These are phyloP conservation scores for Sphagnum tenellum DNA, from an alignment of 225 moss, liverwort and hornwort genomes.

Conservation along the genomic window DNA sequence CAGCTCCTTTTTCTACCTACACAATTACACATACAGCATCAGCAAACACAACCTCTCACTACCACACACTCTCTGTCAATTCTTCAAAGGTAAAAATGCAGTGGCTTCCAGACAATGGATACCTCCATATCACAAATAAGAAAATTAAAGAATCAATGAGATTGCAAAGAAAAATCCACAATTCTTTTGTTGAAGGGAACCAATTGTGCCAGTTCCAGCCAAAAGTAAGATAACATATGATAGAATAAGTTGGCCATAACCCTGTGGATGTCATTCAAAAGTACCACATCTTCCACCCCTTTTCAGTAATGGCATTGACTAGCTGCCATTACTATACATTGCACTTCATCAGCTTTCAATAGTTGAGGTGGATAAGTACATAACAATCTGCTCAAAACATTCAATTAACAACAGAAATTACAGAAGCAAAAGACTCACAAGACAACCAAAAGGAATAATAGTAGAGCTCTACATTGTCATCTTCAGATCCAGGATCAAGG, in stretches of 20 bases:
- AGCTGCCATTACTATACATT: background rate
- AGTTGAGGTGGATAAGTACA: background rate
- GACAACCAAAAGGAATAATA: too few relatives aligned
- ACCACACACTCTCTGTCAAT: too few relatives aligned
- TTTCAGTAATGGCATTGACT: background rate
- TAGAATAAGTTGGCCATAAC: too few relatives aligned
- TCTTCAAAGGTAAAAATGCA: background rate
- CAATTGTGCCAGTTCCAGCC: too few relatives aligned
- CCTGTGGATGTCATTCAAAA: too few relatives aligned
- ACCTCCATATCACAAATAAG: too few relatives aligned
- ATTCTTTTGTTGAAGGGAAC: too few relatives aligned
- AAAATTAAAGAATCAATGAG: too few relatives aligned
- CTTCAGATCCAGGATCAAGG: slow-evolving; percentile 88
- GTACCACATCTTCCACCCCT: background rate
- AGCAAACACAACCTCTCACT: background rate
- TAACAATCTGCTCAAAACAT: background rate
- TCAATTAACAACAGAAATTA: background rate
- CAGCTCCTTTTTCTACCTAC: slow-evolving; percentile 71
- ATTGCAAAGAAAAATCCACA: too few relatives aligned
- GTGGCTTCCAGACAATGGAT: too few relatives aligned
- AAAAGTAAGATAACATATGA: too few relatives aligned
- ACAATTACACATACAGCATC: background rate
- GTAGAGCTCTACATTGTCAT: slow-evolving; percentile 51
- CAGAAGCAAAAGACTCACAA: too few relatives aligned
- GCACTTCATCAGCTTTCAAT: background rate